phyloP scores from a whole-genome alignment of 176 grass and related monocot species.

The Oryza glaberrima region DNA sequence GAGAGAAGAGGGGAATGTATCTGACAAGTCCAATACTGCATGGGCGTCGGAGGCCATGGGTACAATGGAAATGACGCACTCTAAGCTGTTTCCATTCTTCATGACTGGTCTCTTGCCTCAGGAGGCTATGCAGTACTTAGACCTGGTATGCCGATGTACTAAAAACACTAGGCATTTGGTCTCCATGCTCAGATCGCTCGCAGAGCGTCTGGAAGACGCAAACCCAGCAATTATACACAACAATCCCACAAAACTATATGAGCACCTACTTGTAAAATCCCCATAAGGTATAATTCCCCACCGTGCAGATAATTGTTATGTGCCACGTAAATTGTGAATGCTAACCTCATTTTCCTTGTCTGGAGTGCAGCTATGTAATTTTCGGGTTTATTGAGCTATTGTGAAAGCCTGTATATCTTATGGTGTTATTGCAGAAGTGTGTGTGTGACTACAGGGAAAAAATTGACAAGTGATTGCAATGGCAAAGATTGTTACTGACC shows the following conservation, averaged over 20 bases:
- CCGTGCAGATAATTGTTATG: constrained; percentile 7
- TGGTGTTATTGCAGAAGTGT: constrained; percentile 29
- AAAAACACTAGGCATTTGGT: constrained; percentile 57
- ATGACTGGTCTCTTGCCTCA: constrained; percentile 88
- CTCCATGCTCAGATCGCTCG: constrained; percentile 70
- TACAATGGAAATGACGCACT: constrained; percentile 84
- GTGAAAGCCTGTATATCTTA: constrained; percentile 51
- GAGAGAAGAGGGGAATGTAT: constrained; percentile 58
- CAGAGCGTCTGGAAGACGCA: constrained; percentile 56
- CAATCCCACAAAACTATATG: constrained; percentile 56
- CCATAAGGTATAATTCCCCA: constrained; percentile 31
- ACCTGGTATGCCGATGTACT: constrained; percentile 63
- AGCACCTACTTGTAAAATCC: constrained; percentile 62
- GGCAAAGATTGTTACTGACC: constrained; percentile 29
- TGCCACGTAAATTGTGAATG: constrained; percentile 53
- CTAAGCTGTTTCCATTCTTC: constrained; percentile 86
- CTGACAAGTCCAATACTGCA: constrained; percentile 55
- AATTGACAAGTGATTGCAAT: constrained; percentile 33
- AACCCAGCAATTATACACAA: constrained; percentile 64
- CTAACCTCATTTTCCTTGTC: constrained; percentile 47
- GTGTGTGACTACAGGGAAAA: constrained; percentile 28
- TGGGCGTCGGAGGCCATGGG: constrained; percentile 60
- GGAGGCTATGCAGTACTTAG: constrained; percentile 87
- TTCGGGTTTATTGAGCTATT: constrained; percentile 43
- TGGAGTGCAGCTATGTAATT: constrained; percentile 59